Evolutionary conservation across 2,329 filamentous ascomycete species (phyloP).

Genomic region (Curvularia lunata): DNA sequence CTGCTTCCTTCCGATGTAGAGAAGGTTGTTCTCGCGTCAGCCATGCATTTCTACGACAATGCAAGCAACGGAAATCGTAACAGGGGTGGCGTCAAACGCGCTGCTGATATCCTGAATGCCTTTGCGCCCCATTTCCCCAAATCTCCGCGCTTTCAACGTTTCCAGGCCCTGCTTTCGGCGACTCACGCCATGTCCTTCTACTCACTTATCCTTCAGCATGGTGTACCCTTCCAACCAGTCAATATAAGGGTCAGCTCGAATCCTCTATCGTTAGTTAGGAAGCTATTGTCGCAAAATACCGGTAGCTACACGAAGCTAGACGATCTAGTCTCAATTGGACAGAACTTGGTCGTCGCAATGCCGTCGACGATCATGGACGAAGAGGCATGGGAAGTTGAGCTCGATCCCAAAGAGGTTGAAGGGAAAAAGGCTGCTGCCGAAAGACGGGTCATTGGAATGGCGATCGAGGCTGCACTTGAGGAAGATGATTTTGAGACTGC

Average conservation of each 20-base stretch:
- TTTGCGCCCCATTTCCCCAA: constrained; percentile 65
- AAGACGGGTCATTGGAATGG: constrained; percentile 77
- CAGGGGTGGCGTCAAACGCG: constrained; percentile 77
- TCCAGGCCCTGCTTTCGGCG: constrained; percentile 70
- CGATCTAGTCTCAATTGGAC: constrained; percentile 72
- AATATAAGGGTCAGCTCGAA: constrained; percentile 78
- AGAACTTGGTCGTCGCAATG: constrained; percentile 63
- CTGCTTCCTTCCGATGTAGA: constrained; percentile 61
- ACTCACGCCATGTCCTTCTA: constrained; percentile 80
- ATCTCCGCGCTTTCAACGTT: constrained; percentile 60
- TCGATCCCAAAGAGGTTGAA: constrained; percentile 31
- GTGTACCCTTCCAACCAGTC: constrained; percentile 79
- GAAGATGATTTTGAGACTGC: constrained; percentile 87
- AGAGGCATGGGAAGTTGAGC: constrained; percentile 58
- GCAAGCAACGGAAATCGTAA: constrained; percentile 81
- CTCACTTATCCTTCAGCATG: constrained; percentile 77
- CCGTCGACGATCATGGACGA: constrained; percentile 44
- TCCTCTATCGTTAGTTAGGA: constrained; percentile 74
- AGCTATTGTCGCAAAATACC: constrained; percentile 76
- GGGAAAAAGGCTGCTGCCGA: constrained; percentile 57
- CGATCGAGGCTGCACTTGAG: constrained; percentile 74
- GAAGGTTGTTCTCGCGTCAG: constrained; percentile 66
- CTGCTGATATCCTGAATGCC: constrained; percentile 64
- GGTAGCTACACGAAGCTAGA: constrained; percentile 76
- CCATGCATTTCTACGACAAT: constrained; percentile 77